Evolutionary conservation across 2,329 filamentous ascomycete genomes (phyloP), one percentile per base, ranked within the genome.

Genomic region (Fusarium caatingaense): DNA sequence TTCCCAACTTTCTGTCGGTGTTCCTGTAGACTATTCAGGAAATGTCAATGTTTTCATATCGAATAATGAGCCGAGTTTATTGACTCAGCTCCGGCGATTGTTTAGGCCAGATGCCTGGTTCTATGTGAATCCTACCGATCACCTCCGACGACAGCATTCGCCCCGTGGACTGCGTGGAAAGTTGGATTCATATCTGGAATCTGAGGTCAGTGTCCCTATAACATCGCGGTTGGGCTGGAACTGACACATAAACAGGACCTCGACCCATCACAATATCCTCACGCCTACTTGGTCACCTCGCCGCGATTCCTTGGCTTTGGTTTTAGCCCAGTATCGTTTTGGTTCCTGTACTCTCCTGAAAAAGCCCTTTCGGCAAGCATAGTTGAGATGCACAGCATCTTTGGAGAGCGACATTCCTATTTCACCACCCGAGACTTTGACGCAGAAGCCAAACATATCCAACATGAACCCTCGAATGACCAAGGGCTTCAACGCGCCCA

Each of bases 251-350:
- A 57, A 64, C 73, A 93, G 87, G 83, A 83, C 15, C 81, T 88
- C n/a, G 82, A 89, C 61, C 86, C 87, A 51, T 75, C 82, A 3
- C 80, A 84, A 47, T 94, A 91, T 79, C 87, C 89, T 13, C 84
- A 89, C 72, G 91, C 89, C 1, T 93, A 93, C 72, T 82, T 94
- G 6, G 83, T 93, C 23, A 94, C 92, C 3, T 90, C 91, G 6
- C 87, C 91, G 8, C 85, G 85, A 30, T 91, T 93, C 65, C 77
- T 92, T 8, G 89, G 90, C 5, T 92, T 92, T 74, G 87, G 88
- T 23, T 93, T 92, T 79, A 94, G 93, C 72, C 91, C 91, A 0
- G 89, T 92, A 5, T 93, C 91, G 0, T 92, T 94, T 73, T 94
- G 92, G 91, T 93, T 93, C 70, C 84, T 94, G 4, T 94, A 94